phyloP scores from a whole-genome alignment of 2,329 filamentous ascomycete species.

The Tothia fuscella region DNA sequence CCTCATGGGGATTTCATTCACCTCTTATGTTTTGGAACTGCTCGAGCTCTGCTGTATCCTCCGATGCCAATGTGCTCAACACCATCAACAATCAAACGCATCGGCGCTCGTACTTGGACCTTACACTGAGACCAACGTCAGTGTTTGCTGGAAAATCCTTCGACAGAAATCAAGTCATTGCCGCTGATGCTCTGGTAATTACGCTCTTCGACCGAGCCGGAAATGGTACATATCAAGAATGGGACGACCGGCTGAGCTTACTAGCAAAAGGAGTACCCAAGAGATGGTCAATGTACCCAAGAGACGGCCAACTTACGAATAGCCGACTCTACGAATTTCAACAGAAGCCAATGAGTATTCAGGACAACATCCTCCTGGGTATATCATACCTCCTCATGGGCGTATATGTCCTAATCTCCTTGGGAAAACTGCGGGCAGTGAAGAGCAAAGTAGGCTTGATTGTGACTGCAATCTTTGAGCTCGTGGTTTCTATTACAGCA shows the following conservation, averaged over 20 bases:
- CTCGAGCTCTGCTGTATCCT: conserved; percentile 44
- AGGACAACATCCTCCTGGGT: conserved; percentile 52
- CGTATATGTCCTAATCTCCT: conserved; percentile 52
- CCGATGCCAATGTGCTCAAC: conserved; percentile 50
- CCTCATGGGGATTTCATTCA: conserved; percentile 67
- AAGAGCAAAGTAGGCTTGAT: conserved; percentile 66
- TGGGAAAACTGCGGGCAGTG: conserved; percentile 60
- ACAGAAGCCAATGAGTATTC: conserved; percentile 58
- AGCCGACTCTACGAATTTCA: conserved; percentile 67
- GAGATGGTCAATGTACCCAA: conserved; percentile 55
- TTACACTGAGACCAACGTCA: conserved; percentile 64
- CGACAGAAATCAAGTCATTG: conserved; percentile 52
- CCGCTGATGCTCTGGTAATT: conserved; percentile 67
- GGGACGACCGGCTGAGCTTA: conserved; percentile 47
- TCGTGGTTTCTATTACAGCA: conserved; percentile 59
- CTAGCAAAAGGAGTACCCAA: conserved; percentile 39
- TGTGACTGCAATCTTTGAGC: conserved; percentile 57
- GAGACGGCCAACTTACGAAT: conserved; percentile 39
- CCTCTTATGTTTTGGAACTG: conserved; percentile 71
- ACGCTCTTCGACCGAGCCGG: conserved; percentile 59
- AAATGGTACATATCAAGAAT: conserved; percentile 51
- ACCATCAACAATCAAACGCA: conserved; percentile 57
- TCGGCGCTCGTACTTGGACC: conserved; percentile 55
- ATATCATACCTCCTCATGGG: conserved; percentile 53
- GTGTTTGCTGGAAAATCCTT: conserved; percentile 76